Evolutionary conservation across 495 filamentous ascomycete species (phyloP), one percentile per base, ranked within the genome.

Genomic region (Penicillium steckii): DNA sequence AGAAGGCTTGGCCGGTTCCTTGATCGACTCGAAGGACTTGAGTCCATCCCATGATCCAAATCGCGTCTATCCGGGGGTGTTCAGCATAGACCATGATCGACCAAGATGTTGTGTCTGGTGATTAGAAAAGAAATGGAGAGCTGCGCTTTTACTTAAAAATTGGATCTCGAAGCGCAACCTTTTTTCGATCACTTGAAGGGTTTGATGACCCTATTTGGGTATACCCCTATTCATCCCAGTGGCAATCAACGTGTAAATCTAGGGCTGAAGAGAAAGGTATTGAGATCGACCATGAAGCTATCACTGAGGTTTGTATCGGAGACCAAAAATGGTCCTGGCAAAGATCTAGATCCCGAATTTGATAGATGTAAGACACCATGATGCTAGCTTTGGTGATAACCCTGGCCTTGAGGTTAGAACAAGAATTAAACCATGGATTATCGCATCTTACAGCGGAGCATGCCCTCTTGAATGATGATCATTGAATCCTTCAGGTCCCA

Each of bases 121-220:
- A 50, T 45, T 25, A 41, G 24, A 38, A 46, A 29, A n/a, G n/a
- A n/a, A 55, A 30, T 46, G 46, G 53, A 41, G 53, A 41, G 46
- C 41, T 12, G 46, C 22, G 19, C 33, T 41, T 4, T 0, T 41
- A 5, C 23, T 49, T 32, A 49, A 49, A n/a, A 49, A 49, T n/a
- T 29, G 23, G 33, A 3, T n/a, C 27, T 25, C 5, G 3, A 7
- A 10, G 23, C 17, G 35, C 35, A 17, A 49, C 21, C 19, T 41
- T 29, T 26, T 12, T 29, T 24, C 23, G 29, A 17, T 6, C 15
- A 2, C 18, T 49, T 4, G 24, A 38, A 10, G 46, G 46, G 3
- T 19, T 9, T 1, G 35, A 42, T 30, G 46, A 40, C 5, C 23
- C 33, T 1, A 49, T 49, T 1, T n/a, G n/a, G n/a, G n/a, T 41